phyloP scores from a whole-genome alignment of 2,329 filamentous ascomycete species.

The Orbilia oligospora region DNA sequence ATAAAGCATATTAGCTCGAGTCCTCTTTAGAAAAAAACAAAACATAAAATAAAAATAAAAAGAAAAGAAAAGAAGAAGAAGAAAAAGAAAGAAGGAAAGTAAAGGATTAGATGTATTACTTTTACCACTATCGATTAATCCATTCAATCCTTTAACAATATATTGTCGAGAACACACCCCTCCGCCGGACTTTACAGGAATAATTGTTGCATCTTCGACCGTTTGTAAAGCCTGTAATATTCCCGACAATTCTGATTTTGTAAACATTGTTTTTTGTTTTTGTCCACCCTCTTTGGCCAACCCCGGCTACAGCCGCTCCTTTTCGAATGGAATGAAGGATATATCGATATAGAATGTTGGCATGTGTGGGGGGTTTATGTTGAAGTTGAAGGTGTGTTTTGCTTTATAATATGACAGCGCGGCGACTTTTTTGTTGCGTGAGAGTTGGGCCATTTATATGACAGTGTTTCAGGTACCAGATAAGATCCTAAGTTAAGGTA shows the following conservation, averaged over 20 bases:
- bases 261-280: too few relatives aligned
- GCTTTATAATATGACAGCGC: slow-evolving; percentile 3
- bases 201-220: slow-evolving; percentile 16
- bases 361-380: not conserved
- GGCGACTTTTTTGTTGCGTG: slow-evolving; percentile 1
- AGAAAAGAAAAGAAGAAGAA: not conserved
- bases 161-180: slow-evolving; percentile 35
- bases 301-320: not conserved
- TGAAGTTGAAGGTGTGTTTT: not conserved
- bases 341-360: not conserved
- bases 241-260: slow-evolving; percentile 35
- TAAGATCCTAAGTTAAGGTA: not conserved
- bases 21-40: too few relatives aligned
- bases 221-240: slow-evolving; percentile 31
- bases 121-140: slow-evolving; percentile 27
- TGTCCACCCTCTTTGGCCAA: too few relatives aligned
- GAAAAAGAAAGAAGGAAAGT: not conserved
- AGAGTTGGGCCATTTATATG: not conserved
- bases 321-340: not conserved
- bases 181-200: slow-evolving; percentile 47
- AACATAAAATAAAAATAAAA: not conserved
- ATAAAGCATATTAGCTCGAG: not conserved
- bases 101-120: slow-evolving; percentile 17
- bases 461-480: not conserved
- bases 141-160: slow-evolving; percentile 22